Evolutionary conservation across 1,139 yeast species (phyloP).

Genomic region (Saccharomyces hybrid): DNA sequence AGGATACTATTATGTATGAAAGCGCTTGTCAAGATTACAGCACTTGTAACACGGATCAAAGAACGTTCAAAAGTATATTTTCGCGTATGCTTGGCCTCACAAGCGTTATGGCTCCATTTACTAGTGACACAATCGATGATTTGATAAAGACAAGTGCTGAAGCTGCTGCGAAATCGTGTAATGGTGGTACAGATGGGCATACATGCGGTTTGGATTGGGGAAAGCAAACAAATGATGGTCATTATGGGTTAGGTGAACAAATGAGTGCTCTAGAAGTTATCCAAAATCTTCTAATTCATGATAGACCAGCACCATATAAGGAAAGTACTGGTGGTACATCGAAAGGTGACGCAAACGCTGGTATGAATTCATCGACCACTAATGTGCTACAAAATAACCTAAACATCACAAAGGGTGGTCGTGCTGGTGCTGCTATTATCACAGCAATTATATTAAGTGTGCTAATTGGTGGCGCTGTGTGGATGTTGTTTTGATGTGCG

Average conservation of each 20-base stretch:
- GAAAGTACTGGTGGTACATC: constrained; percentile 44
- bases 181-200: constrained; percentile 68
- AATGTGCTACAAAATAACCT: constrained; percentile 38
- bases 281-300: constrained; percentile 37
- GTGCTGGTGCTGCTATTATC: constrained; percentile 79
- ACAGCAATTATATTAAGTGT: constrained; percentile 69
- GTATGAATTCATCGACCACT: constrained; percentile 32
- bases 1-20: constrained; percentile 46
- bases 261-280: constrained; percentile 69
- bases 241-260: constrained; percentile 73
- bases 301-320: constrained; percentile 38
- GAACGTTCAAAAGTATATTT: constrained; percentile 54
- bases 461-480: constrained; percentile 55
- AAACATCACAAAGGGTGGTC: constrained; percentile 51
- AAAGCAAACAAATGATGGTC: constrained; percentile 49
- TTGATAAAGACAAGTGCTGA: constrained; percentile 44
- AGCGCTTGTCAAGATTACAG: constrained; percentile 42
- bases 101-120: constrained; percentile 41
- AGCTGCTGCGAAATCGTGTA: constrained; percentile 66
- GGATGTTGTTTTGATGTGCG: constrained; percentile 51
- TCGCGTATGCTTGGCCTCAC: constrained; percentile 50
- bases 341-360: constrained; percentile 39
- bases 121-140: constrained; percentile 36
- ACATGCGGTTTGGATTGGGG: constrained; percentile 71
- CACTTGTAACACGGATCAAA: constrained; percentile 54